Conservation (phyloP, 2,329 filamentous ascomycete genomes). For the Ascochyta lentis region DNA sequence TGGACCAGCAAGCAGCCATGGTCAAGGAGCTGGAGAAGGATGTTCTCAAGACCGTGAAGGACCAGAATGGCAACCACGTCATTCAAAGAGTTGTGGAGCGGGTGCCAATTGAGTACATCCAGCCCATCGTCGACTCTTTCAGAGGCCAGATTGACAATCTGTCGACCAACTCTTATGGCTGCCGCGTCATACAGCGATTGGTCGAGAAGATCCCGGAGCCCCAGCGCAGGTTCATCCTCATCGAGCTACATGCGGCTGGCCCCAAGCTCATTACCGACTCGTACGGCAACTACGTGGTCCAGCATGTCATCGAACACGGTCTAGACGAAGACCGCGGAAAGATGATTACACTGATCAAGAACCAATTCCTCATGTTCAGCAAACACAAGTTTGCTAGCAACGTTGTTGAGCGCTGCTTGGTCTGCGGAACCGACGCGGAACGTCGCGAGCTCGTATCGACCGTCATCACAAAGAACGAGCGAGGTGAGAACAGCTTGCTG, state of each 20-base stretch:
- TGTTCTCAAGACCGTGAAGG: constrained; percentile 78
- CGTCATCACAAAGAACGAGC: constrained; percentile 58
- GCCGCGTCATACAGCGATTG: constrained; percentile 90
- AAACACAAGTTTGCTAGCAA: constrained; percentile 98
- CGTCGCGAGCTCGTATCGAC: constrained; percentile 68
- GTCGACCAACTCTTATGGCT: constrained; percentile 83
- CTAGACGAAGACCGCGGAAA: constrained; percentile 72
- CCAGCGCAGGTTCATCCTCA: constrained; percentile 75
- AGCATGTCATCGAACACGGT: constrained; percentile 86
- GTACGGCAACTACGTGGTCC: constrained; percentile 95
- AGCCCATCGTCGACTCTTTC: constrained; percentile 84
- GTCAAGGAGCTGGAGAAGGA: constrained; percentile 82
- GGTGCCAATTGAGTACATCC: constrained; percentile 77
- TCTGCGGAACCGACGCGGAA: constrained; percentile 72
- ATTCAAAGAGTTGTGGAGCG: constrained; percentile 91
- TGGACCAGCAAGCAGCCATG: constrained; percentile 87
- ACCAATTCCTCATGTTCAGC: constrained; percentile 75
- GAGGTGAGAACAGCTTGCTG: constrained; percentile 74
- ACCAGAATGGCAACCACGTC: constrained; percentile 95
- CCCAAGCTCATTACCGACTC: constrained; percentile 79
- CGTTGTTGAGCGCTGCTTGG: constrained; percentile 92
- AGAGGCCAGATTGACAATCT: constrained; percentile 75
- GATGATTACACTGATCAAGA: constrained; percentile 76
- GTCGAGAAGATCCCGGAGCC: constrained; percentile 79
- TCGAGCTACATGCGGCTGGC: constrained; percentile 78